Evolutionary conservation across 495 filamentous ascomycete species (phyloP).

Genomic region (Penicillium ochrochloron): DNA sequence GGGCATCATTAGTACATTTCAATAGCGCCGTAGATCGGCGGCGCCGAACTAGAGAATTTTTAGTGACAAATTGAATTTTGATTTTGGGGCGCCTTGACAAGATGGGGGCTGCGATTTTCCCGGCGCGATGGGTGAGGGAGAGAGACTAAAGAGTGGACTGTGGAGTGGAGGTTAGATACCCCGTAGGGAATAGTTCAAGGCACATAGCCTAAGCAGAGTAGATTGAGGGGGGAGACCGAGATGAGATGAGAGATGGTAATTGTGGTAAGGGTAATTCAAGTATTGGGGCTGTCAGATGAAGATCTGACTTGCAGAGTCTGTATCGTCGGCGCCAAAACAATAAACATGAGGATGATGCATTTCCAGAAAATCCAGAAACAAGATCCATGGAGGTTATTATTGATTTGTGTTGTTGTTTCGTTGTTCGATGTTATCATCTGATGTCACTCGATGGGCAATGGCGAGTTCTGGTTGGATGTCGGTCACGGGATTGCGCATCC

Average conservation of each 20-base stretch:
- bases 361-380: slow-evolving; percentile 4
- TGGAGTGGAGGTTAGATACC: not conserved
- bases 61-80: slow-evolving; percentile 20
- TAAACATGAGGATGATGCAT: not conserved
- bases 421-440: slow-evolving; percentile 2
- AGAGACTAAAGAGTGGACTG: not conserved
- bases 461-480: slow-evolving; percentile 10
- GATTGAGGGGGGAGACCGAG: not conserved
- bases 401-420: not conserved
- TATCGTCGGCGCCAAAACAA: slow-evolving; percentile 3
- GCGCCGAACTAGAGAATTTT: slow-evolving; percentile 16
- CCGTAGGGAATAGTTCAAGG: slow-evolving; percentile 4
- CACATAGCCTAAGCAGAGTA: not conserved
- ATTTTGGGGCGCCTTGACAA: slow-evolving; percentile 5
- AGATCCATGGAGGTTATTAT: not conserved
- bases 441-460: slow-evolving; percentile 4
- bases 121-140: not conserved
- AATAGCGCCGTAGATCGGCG: slow-evolving; percentile 39
- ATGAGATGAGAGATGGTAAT: slow-evolving; percentile 3
- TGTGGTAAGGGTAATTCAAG: slow-evolving; percentile 31
- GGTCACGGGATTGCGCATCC: slow-evolving; percentile 36
- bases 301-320: not conserved
- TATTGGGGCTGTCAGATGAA: slow-evolving; percentile 18
- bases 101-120: slow-evolving; percentile 5
- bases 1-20: no score